Conservation (phyloP, 192 early-diverging fungal genomes). For the Lunasporangiospora selenospora region DNA sequence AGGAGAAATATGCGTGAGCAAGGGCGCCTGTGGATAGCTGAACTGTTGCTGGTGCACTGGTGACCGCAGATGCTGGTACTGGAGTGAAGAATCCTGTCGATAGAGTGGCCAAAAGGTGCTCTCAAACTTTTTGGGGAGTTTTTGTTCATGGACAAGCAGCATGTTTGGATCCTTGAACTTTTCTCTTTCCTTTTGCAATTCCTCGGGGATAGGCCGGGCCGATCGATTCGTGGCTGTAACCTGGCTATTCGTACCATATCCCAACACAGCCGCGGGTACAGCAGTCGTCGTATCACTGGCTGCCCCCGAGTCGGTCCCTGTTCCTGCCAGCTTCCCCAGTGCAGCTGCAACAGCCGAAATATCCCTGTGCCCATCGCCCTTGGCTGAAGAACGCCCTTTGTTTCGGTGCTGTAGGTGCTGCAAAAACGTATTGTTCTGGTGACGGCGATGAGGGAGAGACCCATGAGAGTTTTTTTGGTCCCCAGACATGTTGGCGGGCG, state of each 20-base stretch:
- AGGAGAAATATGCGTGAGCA: conserved; percentile 3
- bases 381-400: too few relatives aligned
- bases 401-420: too few relatives aligned
- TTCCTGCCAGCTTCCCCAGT: too few relatives aligned
- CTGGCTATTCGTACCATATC: too few relatives aligned
- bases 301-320: too few relatives aligned
- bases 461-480: background rate
- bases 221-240: too few relatives aligned
- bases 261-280: too few relatives aligned
- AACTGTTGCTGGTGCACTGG: background rate
- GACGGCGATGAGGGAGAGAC: background rate
- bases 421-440: background rate
- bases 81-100: background rate
- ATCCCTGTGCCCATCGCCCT: too few relatives aligned
- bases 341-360: too few relatives aligned
- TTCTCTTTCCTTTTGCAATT: too few relatives aligned
- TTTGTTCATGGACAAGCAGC: conserved; percentile 14
- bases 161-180: conserved; percentile 20
- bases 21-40: background rate
- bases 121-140: conserved; percentile 10
- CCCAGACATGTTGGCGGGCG: background rate
- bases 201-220: too few relatives aligned
- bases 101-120: conserved; percentile 6
- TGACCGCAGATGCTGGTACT: background rate
- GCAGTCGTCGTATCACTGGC: too few relatives aligned